Conservation (phyloP, 2,329 filamentous ascomycete species). For the Lasiodiplodia hormozganensis region DNA sequence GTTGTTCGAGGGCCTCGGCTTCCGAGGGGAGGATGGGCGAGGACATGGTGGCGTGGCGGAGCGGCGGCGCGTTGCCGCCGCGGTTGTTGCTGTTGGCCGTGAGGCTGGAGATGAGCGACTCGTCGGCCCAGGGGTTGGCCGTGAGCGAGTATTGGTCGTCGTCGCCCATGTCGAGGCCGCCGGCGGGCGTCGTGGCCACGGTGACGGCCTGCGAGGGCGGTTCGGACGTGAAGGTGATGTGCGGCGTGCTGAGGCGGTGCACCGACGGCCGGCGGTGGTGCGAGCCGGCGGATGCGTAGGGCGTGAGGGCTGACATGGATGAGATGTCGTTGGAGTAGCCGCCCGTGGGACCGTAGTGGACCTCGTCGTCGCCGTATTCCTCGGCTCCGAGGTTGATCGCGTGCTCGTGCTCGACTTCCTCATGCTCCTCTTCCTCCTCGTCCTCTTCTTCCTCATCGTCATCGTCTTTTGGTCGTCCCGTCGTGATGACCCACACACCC, state of each 20-base stretch:
- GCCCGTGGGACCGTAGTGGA: constrained; percentile 1
- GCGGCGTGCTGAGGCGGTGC: constrained; percentile 21
- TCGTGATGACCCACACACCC: constrained; percentile 97
- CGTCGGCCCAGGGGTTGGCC: constrained; percentile 26
- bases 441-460: constrained; percentile 58
- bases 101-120: constrained; percentile 18
- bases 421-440: neutral
- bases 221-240: constrained; percentile 20
- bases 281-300: constrained; percentile 7
- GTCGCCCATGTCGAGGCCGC: constrained; percentile 9
- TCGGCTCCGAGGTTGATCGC: constrained; percentile 16
- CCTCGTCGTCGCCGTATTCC: constrained; percentile 23
- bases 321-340: constrained; percentile 5
- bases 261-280: constrained; percentile 24
- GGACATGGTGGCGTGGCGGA: constrained; percentile 41
- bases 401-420: constrained; percentile 9
- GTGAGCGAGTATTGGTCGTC: constrained; percentile 19
- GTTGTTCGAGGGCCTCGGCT: constrained; percentile 20
- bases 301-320: constrained; percentile 9
- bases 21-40: constrained; percentile 37
- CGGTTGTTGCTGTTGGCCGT: constrained; percentile 16
- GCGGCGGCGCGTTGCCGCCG: constrained; percentile 25
- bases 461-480: constrained; percentile 69
- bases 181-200: constrained; percentile 21
- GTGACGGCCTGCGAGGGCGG: constrained; percentile 26